These are phyloP conservation scores for Ophiocordyceps australis DNA, from an alignment of 2,329 filamentous ascomycete species.

Conservation along the genomic window DNA sequence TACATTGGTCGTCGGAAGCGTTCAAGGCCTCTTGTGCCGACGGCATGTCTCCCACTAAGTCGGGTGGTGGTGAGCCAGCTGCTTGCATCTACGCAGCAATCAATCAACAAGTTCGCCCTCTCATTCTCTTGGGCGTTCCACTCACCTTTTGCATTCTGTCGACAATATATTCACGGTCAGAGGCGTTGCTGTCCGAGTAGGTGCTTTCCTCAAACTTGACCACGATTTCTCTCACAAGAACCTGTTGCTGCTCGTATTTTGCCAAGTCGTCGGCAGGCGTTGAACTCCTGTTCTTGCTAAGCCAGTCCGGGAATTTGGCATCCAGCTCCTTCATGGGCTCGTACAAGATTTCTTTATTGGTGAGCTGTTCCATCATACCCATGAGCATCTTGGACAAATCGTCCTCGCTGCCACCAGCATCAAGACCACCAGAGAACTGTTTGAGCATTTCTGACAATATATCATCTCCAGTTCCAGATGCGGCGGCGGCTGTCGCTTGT, in stretches of 20 bases:
- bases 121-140: too few species aligned
- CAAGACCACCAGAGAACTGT: constrained; percentile 48
- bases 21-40: constrained; percentile 58
- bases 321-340: constrained; percentile 97
- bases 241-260: constrained; percentile 66
- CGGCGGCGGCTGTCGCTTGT: constrained; percentile 62
- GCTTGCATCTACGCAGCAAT: constrained; percentile 88
- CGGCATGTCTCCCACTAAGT: constrained; percentile 79
- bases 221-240: constrained; percentile 71
- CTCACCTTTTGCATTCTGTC: constrained; percentile 93
- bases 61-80: constrained; percentile 73
- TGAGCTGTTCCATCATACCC: constrained; percentile 98
- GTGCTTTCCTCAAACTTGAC: constrained; percentile 65
- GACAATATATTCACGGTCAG: constrained; percentile 81
- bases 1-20: constrained; percentile 41
- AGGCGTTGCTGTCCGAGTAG: constrained; percentile 67
- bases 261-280: constrained; percentile 55
- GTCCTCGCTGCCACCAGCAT: constrained; percentile 49
- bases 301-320: constrained; percentile 82
- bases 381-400: constrained; percentile 90
- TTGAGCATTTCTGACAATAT: constrained; percentile 86
- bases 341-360: constrained; percentile 94
- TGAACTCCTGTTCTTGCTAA: constrained; percentile 54
- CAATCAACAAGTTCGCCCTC: too few species aligned
- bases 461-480: constrained; percentile 52